Base-by-base conservation (phyloP, 331 rosid genomes). In the Prunus yedoensis region DNA sequence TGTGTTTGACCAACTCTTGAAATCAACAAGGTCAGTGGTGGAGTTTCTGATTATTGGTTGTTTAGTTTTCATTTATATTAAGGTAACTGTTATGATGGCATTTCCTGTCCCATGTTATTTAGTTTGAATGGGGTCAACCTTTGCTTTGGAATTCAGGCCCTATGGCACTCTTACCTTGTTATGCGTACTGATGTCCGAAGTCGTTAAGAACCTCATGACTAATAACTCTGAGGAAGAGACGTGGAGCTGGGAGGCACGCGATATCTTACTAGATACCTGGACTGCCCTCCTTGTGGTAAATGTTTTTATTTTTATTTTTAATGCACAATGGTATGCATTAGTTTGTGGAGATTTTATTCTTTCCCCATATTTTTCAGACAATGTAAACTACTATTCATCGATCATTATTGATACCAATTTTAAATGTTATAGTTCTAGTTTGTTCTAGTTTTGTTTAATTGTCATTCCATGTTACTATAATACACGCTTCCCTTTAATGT, bases 171-270 rank as follows among this genome's bases (percentile, higher is more conserved):
- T 94, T 81, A 84, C 90, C 72, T 80, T 94, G 51, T 67, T 94
- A 84, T 89, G 97, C 43, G 47, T 80, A 75, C 83, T 88, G 83
- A 92, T 92, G 97, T 83, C 88, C 60, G 99, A 90, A 82, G 97
- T 90, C 45, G 80, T 92, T 76, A 94, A 92, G 83, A 88, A 80
- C 87, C 90, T 88, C 74, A 79, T 82, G 89, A 79, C 86, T 81
- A 82, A 75, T 65, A 77, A 81, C 87, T 81, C 87, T 12, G 97
- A 90, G 46, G 97, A 94, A 79, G 97, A 88, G 84, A 88, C 87
- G 15, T 94, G 99, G 99, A 89, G 97, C 74, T 92, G 93, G 94
- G 93, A 86, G 84, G 97, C 99, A 67, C 99, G 99, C 32, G 99
- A 94, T 82, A 76, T 88, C 70, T 82, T 94, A 76, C 81, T 94